A percentile compares a stretch with the other conserved stretches of the same genome.
These are phyloP conservation scores for Hylodesmum podocarpum DNA, from an alignment of 306 rosid genomes.

Conservation along the genomic window DNA sequence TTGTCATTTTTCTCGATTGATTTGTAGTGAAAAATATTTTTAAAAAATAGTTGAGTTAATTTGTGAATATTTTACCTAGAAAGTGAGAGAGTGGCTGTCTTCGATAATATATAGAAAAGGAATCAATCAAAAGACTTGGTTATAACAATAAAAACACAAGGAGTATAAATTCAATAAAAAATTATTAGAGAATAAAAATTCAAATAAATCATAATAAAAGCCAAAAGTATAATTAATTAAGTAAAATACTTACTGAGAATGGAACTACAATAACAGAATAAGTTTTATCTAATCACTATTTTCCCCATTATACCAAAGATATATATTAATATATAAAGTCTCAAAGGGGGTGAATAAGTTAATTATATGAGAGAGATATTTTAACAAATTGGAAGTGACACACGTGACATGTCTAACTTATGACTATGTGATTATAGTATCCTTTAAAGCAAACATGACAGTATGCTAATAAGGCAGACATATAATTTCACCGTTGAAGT, in stretches of 20 bases:
- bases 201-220: not conserved
- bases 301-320: not conserved
- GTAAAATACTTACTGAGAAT: not conserved
- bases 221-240: not conserved
- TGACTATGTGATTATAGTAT: not conserved
- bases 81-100: no score
- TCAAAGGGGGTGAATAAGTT: not conserved
- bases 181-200: no score
- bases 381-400: not conserved
- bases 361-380: not conserved
- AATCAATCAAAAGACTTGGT: not conserved
- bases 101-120: no score
- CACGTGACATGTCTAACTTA: slow-evolving; percentile 11
- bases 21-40: no score
- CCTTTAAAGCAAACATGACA: not conserved
- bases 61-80: no score
- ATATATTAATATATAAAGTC: not conserved
- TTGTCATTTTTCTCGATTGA: no score
- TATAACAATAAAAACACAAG: not conserved
- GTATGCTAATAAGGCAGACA: not conserved
- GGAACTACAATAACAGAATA: not conserved
- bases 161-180: no score
- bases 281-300: not conserved
- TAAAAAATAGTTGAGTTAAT: not conserved
- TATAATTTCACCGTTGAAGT: not conserved